Evolutionary conservation across 176 grass and related monocot species (phyloP).

Genomic region (Tuctoria greenei): DNA sequence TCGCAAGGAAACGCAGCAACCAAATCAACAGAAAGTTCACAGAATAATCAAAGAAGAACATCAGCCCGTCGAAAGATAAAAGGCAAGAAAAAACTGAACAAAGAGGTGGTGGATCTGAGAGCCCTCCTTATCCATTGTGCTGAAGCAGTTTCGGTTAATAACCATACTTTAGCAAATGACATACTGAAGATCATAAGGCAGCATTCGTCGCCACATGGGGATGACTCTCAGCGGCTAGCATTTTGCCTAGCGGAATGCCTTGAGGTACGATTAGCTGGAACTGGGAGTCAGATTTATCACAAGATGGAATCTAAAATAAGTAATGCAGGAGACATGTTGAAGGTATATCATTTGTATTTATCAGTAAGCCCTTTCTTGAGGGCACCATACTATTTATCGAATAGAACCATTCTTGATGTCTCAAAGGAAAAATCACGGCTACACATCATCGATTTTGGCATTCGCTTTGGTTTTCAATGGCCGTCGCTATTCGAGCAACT

Average conservation of each 20-base stretch:
- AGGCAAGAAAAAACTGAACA: conserved; percentile 30
- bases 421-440: conserved; percentile 40
- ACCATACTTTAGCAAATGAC: conserved; percentile 39
- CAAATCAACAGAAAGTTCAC: not conserved
- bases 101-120: conserved; percentile 53
- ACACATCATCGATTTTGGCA: conserved; percentile 79
- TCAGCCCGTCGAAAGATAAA: conserved; percentile 5
- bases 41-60: conserved; percentile 4
- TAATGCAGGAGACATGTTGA: conserved; percentile 30
- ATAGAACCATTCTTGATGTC: conserved; percentile 52
- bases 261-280: conserved; percentile 53
- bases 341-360: conserved; percentile 33
- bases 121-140: conserved; percentile 62
- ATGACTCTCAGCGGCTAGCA: conserved; percentile 59
- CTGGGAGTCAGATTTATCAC: conserved; percentile 47
- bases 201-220: conserved; percentile 42
- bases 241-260: conserved; percentile 55
- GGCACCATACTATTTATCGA: conserved; percentile 45
- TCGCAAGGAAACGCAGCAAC: conserved; percentile 12
- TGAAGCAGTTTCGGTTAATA: conserved; percentile 47
- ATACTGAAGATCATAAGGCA: conserved; percentile 47
- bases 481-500: conserved; percentile 60
- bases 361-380: conserved; percentile 43
- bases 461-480: conserved; percentile 74
- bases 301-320: conserved; percentile 16